A percentile compares a stretch with the other conserved stretches of the same genome.
Conservation (phyloP, 306 rosid species). For the Quercus glauca region DNA sequence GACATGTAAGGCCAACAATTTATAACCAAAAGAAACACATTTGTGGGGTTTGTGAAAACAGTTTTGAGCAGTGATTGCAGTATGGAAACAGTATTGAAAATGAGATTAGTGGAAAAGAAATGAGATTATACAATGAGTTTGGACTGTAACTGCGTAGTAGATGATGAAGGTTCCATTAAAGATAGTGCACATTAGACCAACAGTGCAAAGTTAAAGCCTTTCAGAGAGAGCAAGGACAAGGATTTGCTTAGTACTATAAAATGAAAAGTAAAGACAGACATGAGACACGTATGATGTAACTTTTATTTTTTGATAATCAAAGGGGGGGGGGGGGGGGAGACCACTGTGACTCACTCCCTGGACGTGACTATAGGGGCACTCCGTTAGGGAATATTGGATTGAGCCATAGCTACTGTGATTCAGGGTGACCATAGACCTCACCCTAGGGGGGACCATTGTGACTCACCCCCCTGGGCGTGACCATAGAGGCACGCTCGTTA, state of each 20-base stretch:
- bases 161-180: slow-evolving; percentile 40
- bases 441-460: no score
- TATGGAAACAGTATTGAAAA: not conserved
- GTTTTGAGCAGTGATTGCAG: slow-evolving; percentile 15
- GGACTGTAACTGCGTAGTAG: slow-evolving; percentile 38
- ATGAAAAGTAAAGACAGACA: not conserved
- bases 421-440: no score
- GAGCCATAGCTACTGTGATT: no score
- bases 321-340: no score
- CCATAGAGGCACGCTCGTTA: no score
- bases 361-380: no score
- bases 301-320: no score
- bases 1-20: slow-evolving; percentile 8
- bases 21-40: slow-evolving; percentile 29
- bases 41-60: slow-evolving; percentile 19
- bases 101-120: slow-evolving; percentile 8
- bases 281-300: not conserved
- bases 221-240: not conserved
- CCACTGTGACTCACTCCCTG: no score
- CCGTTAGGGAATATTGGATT: no score
- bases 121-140: slow-evolving; percentile 16
- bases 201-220: slow-evolving; percentile 28
- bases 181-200: slow-evolving; percentile 38
- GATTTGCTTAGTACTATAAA: not conserved
- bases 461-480: no score